These are phyloP conservation scores for Iris macrosiphon DNA, from an alignment of 106 monocot genomes.

Conservation along the genomic window DNA sequence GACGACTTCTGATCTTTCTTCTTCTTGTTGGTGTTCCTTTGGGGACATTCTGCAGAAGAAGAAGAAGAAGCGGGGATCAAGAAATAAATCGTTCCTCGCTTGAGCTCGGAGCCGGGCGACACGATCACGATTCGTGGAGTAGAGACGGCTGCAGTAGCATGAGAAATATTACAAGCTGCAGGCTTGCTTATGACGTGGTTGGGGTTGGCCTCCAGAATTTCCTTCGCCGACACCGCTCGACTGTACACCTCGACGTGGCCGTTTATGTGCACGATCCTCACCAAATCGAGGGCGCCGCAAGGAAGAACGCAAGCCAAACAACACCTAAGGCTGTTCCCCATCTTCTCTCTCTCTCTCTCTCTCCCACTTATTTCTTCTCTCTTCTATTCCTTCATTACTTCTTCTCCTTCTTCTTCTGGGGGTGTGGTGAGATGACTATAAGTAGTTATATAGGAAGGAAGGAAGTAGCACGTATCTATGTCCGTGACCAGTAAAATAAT, in stretches of 20 bases:
- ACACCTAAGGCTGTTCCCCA: slow-evolving; percentile 70
- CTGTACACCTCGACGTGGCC: slow-evolving; percentile 72
- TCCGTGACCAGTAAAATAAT: background rate
- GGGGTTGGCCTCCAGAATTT: slow-evolving; percentile 55
- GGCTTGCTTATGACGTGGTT: slow-evolving; percentile 55
- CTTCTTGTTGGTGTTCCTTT: background rate
- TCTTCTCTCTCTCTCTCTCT: slow-evolving; percentile 1
- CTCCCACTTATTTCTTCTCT: background rate
- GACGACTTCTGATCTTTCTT: background rate
- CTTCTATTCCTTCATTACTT: background rate
- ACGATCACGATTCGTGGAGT: slow-evolving; percentile 33
- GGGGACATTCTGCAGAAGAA: slow-evolving; percentile 14
- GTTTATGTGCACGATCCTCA: slow-evolving; percentile 57
- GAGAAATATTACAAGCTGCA: no score
- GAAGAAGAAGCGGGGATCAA: slow-evolving; percentile 40
- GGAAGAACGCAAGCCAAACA: slow-evolving; percentile 69
- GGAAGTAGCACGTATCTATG: background rate
- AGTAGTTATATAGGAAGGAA: background rate
- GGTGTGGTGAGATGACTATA: background rate
- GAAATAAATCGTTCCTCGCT: slow-evolving; percentile 58
- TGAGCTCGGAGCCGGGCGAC: slow-evolving; percentile 42
- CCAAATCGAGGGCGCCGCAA: slow-evolving; percentile 55
- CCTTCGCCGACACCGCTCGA: slow-evolving; percentile 38
- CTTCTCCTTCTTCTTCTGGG: background rate
- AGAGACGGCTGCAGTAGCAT: slow-evolving; percentile 29